Evolutionary conservation across 1,284 basidiomycete genomes (phyloP).

Genomic region (Naganishia albida): DNA sequence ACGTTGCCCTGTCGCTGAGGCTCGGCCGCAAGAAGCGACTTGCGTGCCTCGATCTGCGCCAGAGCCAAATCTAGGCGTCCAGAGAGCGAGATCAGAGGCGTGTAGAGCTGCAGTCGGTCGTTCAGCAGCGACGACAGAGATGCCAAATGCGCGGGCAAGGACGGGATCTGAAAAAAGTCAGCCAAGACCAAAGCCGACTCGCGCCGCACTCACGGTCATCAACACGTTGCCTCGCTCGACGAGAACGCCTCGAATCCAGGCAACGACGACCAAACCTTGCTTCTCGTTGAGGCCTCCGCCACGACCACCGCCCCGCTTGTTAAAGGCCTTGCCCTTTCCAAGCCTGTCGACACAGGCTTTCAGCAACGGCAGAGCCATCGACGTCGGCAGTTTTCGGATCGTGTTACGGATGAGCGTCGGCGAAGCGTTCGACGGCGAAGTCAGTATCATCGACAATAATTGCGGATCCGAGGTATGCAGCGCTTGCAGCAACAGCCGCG

Average conservation of each 20-base stretch:
- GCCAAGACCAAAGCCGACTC: slow-evolving; percentile 3
- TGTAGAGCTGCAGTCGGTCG: slow-evolving; percentile 76
- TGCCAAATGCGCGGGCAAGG: slow-evolving; percentile 64
- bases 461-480: slow-evolving; percentile 90
- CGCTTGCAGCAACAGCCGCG: slow-evolving; percentile 92
- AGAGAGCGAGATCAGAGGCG: slow-evolving; percentile 78
- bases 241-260: slow-evolving; percentile 86
- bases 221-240: slow-evolving; percentile 87
- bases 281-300: slow-evolving; percentile 82
- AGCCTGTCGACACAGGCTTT: slow-evolving; percentile 87
- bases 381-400: slow-evolving; percentile 82
- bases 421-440: slow-evolving; percentile 68
- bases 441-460: slow-evolving; percentile 82
- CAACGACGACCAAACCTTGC: slow-evolving; percentile 76
- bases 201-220: slow-evolving; percentile 73
- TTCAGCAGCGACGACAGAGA: slow-evolving; percentile 80
- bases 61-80: slow-evolving; percentile 91
- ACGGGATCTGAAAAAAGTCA: slow-evolving; percentile 40
- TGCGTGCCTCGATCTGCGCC: slow-evolving; percentile 82
- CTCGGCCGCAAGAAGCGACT: slow-evolving; percentile 29
- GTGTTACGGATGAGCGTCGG: slow-evolving; percentile 80
- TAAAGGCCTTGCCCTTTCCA: slow-evolving; percentile 75
- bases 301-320: slow-evolving; percentile 60
- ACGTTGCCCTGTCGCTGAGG: slow-evolving; percentile 29
- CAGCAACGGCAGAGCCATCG: slow-evolving; percentile 82